A percentile compares a stretch with the other conserved stretches of the same genome.
Evolutionary conservation across 2,329 filamentous ascomycete genomes (phyloP).

Genomic region (Ilyonectria sp.): DNA sequence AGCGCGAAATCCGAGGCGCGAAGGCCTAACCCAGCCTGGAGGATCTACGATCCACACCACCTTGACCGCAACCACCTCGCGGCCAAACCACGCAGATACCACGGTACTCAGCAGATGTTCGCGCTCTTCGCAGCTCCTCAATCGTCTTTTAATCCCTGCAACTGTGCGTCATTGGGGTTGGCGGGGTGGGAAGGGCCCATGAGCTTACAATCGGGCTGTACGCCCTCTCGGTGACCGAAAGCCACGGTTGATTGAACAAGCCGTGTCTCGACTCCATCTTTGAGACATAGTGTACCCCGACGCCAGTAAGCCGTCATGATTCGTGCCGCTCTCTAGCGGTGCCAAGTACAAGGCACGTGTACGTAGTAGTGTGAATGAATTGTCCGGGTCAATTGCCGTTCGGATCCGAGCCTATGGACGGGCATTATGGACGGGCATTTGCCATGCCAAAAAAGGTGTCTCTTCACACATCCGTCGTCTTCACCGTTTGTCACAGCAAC

Average conservation of each 20-base stretch:
- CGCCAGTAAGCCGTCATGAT: not conserved
- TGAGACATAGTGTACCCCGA: not conserved
- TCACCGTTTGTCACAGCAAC: not conserved
- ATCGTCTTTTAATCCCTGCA: not conserved
- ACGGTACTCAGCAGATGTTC: not conserved
- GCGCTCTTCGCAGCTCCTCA: not conserved
- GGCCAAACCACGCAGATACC: not conserved
- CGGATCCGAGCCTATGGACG: not conserved
- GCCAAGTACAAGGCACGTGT: not conserved
- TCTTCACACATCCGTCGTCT: not conserved
- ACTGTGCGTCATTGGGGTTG: not conserved
- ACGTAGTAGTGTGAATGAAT: not conserved
- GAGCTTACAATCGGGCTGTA: not conserved
- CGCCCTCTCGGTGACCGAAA: not conserved
- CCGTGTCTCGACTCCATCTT: not conserved
- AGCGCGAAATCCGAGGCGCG: slow-evolving; percentile 45
- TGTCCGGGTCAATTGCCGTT: not conserved
- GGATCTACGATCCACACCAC: slow-evolving; percentile 23
- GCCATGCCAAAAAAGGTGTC: not conserved
- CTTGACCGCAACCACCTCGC: not conserved
- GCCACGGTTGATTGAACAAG: not conserved
- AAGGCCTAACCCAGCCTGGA: slow-evolving; percentile 29
- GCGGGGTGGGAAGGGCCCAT: not conserved
- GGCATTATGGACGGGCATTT: not conserved
- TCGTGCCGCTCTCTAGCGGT: not conserved